Base-by-base conservation (phyloP, 352 stramenopile genomes). In the Phytophthora pistaciae region DNA sequence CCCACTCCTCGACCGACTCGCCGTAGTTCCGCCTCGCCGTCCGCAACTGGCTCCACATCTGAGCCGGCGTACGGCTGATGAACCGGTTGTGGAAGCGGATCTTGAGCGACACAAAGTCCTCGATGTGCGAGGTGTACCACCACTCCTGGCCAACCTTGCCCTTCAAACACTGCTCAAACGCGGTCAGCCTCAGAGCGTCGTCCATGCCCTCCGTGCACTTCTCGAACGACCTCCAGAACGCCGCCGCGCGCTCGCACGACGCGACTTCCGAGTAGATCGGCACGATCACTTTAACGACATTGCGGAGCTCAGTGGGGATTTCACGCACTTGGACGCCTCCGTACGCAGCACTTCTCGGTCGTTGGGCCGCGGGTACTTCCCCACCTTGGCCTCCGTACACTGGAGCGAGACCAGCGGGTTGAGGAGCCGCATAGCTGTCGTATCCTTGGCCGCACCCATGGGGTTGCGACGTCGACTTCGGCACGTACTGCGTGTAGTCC, bases 81-180 rank as follows among this genome's bases (percentile, higher is more conserved):
- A 68, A 68, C 3, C 52, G 49, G 36, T 68, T 60, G 11, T 68
- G 53, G 38, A 68, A 61, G 3, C 52, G 25, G 8, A 56, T 52
- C 7, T 38, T 21, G 3, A 60, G 18, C 29, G 49, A 13, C 11
- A 42, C 48, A 11, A 66, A 66, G 14, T 18, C 44, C 1, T 44
- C 31, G 21, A 60, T 55, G 0, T 20, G 7, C 0, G 49, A 53
- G 18, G 46, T 66, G 25, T 59, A 54, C 49, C 49, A 66, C 60
- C 48, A 66, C 10, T 38, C 20, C 1, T 56, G 14, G 0, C 57
- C 57, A 4, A 10, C 7, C 16, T 65, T 49, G 18, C 44, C 57
- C 27, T 49, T 57, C 10, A 63, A 29, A 10, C 38, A 54, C 36
- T 54, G 29, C 10, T 68, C 36, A 27, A 68, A 68, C 25, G 40